A percentile compares a stretch with the other conserved stretches of the same genome.
These are phyloP conservation scores for Ilex aquifolium DNA, from an alignment of 257 asterid species.

Conservation along the genomic window DNA sequence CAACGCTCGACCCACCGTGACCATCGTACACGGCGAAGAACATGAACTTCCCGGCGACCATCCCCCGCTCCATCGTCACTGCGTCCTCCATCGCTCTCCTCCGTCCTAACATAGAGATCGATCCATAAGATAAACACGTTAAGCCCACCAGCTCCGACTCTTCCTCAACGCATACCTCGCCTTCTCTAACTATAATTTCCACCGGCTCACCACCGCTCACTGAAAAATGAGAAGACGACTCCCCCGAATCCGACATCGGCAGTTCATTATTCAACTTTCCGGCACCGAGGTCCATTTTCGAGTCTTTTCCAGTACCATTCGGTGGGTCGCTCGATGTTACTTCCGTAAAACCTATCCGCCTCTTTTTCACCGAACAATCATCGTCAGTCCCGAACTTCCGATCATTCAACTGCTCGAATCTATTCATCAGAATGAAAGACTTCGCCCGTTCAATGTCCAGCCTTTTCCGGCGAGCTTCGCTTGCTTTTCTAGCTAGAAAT, in stretches of 20 bases:
- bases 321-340: too few species aligned
- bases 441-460: too few species aligned
- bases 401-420: too few species aligned
- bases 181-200: background rate
- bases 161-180: background rate
- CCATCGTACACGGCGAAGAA: conserved; percentile 59
- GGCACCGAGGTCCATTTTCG: background rate
- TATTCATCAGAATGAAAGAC: too few species aligned
- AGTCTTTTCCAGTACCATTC: background rate
- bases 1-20: conserved; percentile 41
- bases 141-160: background rate
- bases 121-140: conserved; percentile 17
- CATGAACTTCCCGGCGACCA: conserved; percentile 23
- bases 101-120: conserved; percentile 48
- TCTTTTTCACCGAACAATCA: background rate
- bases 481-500: too few species aligned
- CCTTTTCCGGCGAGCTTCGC: too few species aligned
- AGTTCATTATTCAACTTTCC: background rate
- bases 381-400: background rate
- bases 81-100: conserved; percentile 61
- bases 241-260: background rate
- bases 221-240: background rate
- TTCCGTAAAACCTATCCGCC: too few species aligned
- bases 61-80: conserved; percentile 19
- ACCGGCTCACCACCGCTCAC: background rate